phyloP scores from a whole-genome alignment of 306 rosid species.

The Citrullus mucosospermus region DNA sequence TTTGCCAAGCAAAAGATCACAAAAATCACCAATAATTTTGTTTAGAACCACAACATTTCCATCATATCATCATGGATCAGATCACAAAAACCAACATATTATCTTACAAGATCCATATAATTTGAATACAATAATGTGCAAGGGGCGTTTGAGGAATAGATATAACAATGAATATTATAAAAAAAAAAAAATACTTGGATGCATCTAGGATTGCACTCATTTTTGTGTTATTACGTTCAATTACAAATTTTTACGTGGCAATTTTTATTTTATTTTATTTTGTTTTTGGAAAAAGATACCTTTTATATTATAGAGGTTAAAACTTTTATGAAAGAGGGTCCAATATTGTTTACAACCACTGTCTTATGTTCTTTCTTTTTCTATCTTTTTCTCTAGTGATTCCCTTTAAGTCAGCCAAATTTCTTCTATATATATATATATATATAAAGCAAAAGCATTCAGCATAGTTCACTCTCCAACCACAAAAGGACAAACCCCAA shows the following conservation, averaged over 20 bases:
- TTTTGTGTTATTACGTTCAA: too few relatives aligned
- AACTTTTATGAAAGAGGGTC: neutral
- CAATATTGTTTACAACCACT: neutral
- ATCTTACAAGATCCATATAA: neutral
- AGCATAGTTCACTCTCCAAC: conserved; percentile 9
- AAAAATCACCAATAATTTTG: neutral
- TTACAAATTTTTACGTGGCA: too few relatives aligned
- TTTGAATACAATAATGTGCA: neutral
- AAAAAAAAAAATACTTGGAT: too few relatives aligned
- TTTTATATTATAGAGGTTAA: neutral
- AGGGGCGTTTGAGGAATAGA: neutral
- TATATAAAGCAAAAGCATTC: neutral
- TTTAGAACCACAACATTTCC: neutral
- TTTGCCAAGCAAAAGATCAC: neutral
- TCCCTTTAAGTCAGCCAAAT: conserved; percentile 27
- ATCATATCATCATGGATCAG: neutral
- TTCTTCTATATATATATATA: conserved; percentile 17
- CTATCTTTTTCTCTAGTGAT: conserved; percentile 11
- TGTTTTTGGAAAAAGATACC: too few relatives aligned
- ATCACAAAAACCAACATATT: neutral
- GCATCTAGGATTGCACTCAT: too few relatives aligned
- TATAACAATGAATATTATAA: neutral
- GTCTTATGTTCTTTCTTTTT: neutral
- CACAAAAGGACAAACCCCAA: conserved; percentile 10
- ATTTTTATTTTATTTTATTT: too few relatives aligned